Conservation (phyloP, 2,329 filamentous ascomycete species). For the Arthrobotrys megalospora region DNA sequence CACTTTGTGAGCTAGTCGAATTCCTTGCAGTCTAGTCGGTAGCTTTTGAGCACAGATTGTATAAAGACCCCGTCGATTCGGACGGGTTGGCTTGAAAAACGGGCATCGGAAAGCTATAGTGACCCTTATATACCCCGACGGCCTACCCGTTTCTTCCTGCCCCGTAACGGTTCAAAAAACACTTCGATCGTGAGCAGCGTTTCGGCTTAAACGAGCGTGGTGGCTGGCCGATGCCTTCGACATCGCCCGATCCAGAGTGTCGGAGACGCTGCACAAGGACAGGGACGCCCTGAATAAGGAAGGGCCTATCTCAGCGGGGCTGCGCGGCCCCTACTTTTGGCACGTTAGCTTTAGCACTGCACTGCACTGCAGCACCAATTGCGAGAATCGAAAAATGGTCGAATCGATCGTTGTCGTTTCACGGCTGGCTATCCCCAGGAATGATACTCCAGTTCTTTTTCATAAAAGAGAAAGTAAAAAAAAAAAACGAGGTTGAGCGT, state of each 20-base stretch:
- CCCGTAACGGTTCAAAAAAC: background rate
- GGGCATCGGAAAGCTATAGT: conserved; percentile 4
- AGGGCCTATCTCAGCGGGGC: conserved; percentile 17
- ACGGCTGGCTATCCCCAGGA: background rate
- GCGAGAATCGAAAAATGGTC: conserved; percentile 30
- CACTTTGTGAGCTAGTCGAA: background rate
- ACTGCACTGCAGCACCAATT: background rate
- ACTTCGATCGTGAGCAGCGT: conserved; percentile 18
- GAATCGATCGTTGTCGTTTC: conserved; percentile 33
- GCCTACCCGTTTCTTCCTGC: background rate
- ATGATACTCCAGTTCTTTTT: background rate
- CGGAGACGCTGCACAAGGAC: conserved; percentile 2
- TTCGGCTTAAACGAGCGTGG: conserved; percentile 34
- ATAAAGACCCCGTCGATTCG: background rate
- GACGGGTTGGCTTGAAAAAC: background rate
- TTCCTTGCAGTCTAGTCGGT: background rate
- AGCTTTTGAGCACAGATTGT: background rate
- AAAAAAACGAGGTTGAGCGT: background rate
- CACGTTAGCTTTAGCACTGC: background rate
- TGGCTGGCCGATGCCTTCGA: conserved; percentile 25
- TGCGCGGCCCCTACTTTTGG: background rate
- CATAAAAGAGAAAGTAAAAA: too few species aligned
- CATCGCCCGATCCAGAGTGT: conserved; percentile 34
- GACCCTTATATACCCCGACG: background rate
- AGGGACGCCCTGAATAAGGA: conserved; percentile 22